Conservation (phyloP, 257 asterid genomes). For the Galeopsis tetrahit region DNA sequence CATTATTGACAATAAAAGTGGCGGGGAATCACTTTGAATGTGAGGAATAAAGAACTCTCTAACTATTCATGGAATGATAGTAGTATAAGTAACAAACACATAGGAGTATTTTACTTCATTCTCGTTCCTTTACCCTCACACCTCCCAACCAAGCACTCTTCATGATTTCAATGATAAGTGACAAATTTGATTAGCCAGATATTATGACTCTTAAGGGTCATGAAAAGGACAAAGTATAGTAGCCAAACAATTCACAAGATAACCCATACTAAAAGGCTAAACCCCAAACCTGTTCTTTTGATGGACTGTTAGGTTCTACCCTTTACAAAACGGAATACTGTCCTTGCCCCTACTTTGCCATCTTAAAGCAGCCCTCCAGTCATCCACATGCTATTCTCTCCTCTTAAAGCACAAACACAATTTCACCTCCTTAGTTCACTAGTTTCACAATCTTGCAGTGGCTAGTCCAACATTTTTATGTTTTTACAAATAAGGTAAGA, state of each 20-base stretch:
- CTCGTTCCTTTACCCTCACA: neutral
- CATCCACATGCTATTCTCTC: neutral
- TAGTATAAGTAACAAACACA: neutral
- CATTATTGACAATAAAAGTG: no score
- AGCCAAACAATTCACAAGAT: neutral
- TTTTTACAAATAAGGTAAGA: neutral
- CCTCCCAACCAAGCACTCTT: neutral
- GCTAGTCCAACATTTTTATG: neutral
- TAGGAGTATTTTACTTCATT: no score
- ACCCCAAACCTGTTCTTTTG: neutral
- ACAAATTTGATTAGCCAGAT: neutral
- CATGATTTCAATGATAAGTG: conserved; percentile 1
- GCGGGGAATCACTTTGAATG: no score
- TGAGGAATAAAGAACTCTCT: no score
- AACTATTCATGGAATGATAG: neutral
- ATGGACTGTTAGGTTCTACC: neutral
- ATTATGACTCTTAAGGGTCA: neutral
- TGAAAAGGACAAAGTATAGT: neutral
- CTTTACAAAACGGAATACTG: neutral
- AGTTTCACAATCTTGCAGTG: neutral
- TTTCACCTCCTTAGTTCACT: neutral
- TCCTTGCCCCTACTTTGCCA: neutral
- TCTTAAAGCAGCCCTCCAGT: conserved; percentile 1
- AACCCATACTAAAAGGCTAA: neutral
- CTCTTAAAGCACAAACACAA: neutral